Conservation (phyloP, 108 stramenopile genomes). For the Nitzschia sp. region DNA sequence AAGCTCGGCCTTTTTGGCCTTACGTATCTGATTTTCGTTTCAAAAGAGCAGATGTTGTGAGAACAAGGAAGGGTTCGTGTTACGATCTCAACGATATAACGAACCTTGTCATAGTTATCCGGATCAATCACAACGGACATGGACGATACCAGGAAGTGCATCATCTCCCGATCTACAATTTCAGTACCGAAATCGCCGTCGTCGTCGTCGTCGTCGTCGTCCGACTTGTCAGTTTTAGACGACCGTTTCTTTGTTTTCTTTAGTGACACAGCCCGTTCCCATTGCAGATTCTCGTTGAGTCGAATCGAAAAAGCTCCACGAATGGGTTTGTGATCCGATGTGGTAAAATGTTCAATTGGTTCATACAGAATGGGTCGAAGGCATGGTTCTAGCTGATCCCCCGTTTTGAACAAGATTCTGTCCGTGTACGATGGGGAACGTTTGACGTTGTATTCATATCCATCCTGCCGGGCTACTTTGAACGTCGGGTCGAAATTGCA, state of each 20-base stretch:
- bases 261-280: conserved; percentile 16
- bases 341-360: conserved; percentile 55
- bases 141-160: conserved; percentile 45
- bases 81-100: too few species aligned
- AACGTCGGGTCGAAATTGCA: conserved; percentile 88
- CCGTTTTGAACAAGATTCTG: conserved; percentile 76
- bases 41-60: too few species aligned
- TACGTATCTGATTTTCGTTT: too few species aligned
- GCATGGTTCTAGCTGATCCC: conserved; percentile 46
- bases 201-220: conserved; percentile 4
- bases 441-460: conserved; percentile 66
- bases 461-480: conserved; percentile 61
- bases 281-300: conserved; percentile 32
- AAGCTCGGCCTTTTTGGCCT: conserved; percentile 23
- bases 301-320: conserved; percentile 53
- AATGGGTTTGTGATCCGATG: conserved; percentile 88
- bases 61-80: too few species aligned
- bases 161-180: conserved; percentile 27
- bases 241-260: not conserved
- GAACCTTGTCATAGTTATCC: conserved; percentile 24
- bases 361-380: conserved; percentile 58
- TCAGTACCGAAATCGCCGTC: not conserved
- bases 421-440: conserved; percentile 84
- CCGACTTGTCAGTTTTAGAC: not conserved
- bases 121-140: conserved; percentile 20